Percentiles rank a stretch among this genome's conserved stretches.
phyloP scores from a whole-genome alignment of 1,284 basidiomycete species.

The Earliella scabrosa region DNA sequence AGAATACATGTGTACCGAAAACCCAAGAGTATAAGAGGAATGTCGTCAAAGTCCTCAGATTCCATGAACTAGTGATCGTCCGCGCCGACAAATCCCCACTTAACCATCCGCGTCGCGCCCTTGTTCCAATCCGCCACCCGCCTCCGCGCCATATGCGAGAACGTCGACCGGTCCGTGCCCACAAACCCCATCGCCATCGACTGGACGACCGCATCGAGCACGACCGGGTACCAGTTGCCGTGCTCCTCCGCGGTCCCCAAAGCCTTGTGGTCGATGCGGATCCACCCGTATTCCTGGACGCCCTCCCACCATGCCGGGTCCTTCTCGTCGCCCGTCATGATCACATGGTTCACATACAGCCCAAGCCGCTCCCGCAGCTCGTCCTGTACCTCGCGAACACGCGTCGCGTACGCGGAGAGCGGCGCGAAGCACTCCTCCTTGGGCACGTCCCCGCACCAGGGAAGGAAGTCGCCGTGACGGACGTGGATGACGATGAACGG shows the following conservation, averaged over 20 bases:
- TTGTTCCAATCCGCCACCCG: constrained; percentile 64
- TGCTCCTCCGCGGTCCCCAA: constrained; percentile 50
- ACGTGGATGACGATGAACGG: constrained; percentile 52
- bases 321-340: constrained; percentile 73
- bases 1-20: too few species aligned
- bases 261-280: constrained; percentile 51
- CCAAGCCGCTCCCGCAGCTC: constrained; percentile 44
- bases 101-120: constrained; percentile 52
- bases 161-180: constrained; percentile 68
- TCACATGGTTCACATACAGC: constrained; percentile 50
- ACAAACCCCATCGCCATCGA: constrained; percentile 65
- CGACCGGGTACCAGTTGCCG: constrained; percentile 66
- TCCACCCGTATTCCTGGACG: constrained; percentile 62
- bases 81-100: constrained; percentile 50
- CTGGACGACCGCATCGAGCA: constrained; percentile 72
- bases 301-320: constrained; percentile 67
- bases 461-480: constrained; percentile 50
- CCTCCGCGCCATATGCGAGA: constrained; percentile 62
- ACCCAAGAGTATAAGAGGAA: too few species aligned
- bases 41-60: too few species aligned
- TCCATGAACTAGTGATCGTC: constrained; percentile 33
- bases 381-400: constrained; percentile 43
- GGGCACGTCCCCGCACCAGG: constrained; percentile 35
- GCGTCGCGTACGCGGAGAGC: constrained; percentile 41
- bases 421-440: constrained; percentile 46